phyloP scores from a whole-genome alignment of 768 basidiomycete genomes.

The Macrolepiota fuliginosa region DNA sequence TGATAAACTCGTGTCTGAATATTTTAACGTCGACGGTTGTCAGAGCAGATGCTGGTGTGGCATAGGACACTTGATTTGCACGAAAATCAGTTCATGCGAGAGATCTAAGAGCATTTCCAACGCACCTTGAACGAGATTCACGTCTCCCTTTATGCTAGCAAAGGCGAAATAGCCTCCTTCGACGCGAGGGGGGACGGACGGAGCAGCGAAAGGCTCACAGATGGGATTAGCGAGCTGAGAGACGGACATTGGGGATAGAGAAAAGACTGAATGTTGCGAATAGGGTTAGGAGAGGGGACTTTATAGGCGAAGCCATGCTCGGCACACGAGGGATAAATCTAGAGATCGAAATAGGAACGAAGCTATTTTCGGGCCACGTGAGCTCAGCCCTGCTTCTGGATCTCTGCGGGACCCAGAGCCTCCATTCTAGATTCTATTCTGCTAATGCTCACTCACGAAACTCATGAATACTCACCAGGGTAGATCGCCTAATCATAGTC shows the following conservation, averaged over 20 bases:
- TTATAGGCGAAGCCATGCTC: slow-evolving; percentile 38
- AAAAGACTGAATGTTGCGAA: not conserved
- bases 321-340: slow-evolving; percentile 33
- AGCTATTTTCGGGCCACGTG: slow-evolving; percentile 5
- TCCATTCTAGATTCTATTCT: not conserved
- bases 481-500: not conserved
- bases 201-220: not conserved
- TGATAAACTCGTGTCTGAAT: slow-evolving; percentile 60
- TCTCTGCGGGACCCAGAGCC: not conserved
- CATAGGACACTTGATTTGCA: slow-evolving; percentile 30
- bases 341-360: slow-evolving; percentile 1
- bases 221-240: slow-evolving; percentile 4
- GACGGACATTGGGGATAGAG: slow-evolving; percentile 10
- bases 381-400: slow-evolving; percentile 1
- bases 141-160: slow-evolving; percentile 54
- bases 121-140: slow-evolving; percentile 68
- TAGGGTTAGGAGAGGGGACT: slow-evolving; percentile 39
- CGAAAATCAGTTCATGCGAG: slow-evolving; percentile 2
- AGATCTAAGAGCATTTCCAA: slow-evolving; percentile 12
- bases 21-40: slow-evolving; percentile 50
- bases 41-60: slow-evolving; percentile 41
- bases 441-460: not conserved
- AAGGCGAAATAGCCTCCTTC: slow-evolving; percentile 48
- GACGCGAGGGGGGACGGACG: slow-evolving; percentile 29
- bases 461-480: not conserved